Evolutionary conservation across 371 early-diverging fungal genomes (phyloP).

Genomic region (Sporodiniella umbellata): DNA sequence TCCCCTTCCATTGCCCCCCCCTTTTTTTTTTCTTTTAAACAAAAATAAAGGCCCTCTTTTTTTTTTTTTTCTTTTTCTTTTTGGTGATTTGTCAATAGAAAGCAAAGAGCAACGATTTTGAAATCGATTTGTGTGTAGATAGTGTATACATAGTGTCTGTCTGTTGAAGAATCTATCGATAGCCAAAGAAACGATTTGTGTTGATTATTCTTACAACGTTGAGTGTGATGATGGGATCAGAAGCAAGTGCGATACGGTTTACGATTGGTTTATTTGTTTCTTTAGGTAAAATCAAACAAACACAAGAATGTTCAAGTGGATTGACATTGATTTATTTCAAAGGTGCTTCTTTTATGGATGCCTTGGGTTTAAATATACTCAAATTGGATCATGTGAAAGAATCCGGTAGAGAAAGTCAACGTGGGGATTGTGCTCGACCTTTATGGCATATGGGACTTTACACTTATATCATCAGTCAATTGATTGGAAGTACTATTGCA

Average conservation of each 20-base stretch:
- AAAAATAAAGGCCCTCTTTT: too few relatives aligned
- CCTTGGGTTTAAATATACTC: slow-evolving; percentile 64
- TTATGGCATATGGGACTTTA: slow-evolving; percentile 70
- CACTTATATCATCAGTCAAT: slow-evolving; percentile 61
- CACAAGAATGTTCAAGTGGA: background rate
- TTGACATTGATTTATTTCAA: background rate
- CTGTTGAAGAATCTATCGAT: too few relatives aligned
- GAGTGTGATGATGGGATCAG: slow-evolving; percentile 45
- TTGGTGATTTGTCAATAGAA: too few relatives aligned
- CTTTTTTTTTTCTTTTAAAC: too few relatives aligned
- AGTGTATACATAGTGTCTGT: too few relatives aligned
- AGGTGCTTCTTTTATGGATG: slow-evolving; percentile 65
- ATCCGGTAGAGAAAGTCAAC: slow-evolving; percentile 40
- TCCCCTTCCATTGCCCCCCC: too few relatives aligned
- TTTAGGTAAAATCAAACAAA: slow-evolving; percentile 32
- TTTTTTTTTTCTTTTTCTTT: too few relatives aligned
- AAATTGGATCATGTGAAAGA: slow-evolving; percentile 69
- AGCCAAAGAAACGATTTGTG: too few relatives aligned
- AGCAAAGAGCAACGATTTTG: too few relatives aligned
- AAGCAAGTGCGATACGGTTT: slow-evolving; percentile 45
- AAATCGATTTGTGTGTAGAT: too few relatives aligned
- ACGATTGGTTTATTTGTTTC: slow-evolving; percentile 66
- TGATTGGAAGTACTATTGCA: slow-evolving; percentile 68
- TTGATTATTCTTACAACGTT: too few relatives aligned
- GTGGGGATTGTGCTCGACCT: slow-evolving; percentile 63